Evolutionary conservation across 441 rosid genomes (phyloP), one percentile per base, ranked within the genome.

Genomic region (Arabidopsis hybrid): DNA sequence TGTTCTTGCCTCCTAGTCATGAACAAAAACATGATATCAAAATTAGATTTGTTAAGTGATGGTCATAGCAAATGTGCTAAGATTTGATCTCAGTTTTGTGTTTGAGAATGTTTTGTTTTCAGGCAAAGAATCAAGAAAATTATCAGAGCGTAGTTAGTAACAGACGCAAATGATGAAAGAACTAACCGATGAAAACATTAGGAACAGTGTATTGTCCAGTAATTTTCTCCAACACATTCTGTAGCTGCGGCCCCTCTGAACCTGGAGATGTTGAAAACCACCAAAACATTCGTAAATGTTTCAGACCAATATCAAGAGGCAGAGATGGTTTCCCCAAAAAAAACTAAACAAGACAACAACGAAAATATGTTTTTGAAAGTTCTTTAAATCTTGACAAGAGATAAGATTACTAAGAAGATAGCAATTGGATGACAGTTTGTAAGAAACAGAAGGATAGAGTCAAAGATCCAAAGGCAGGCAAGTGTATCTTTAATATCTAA

Each of bases 181-280:
- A 81, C 87, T 13, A 67, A 94, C 97, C 98, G 39, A 94, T 88
- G 73, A 91, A 91, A 63, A 94, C 95, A 86, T 90, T 90, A 16
- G 98, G 98, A 77, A 91, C 98, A 11, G 96, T 91, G 61, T 83
- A 92, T 71, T 94, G 98, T 46, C 98, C 97, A 13, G 98, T 94
- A 36, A 91, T 85, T 84, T 84, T 91, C 83, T 89, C 95, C 74
- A 91, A 82, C 53, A 87, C 82, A 77, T 85, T 90, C 82, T 94
- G 97, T 80, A 91, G 14, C 77, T 91, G 95, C 5, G 89, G 88
- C 36, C 97, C 98, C 72, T 94, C 90, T 13, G 86, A 51, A 80
- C 97, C 98, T 91, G 80, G 51, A 82, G 45, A 11, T 56, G 42
- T 38, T 34, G n/a, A 62, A n/a, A 49, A 34, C 58, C 31, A 46